phyloP scores from a whole-genome alignment of 371 early-diverging fungal species.

The Mucor irregularis region DNA sequence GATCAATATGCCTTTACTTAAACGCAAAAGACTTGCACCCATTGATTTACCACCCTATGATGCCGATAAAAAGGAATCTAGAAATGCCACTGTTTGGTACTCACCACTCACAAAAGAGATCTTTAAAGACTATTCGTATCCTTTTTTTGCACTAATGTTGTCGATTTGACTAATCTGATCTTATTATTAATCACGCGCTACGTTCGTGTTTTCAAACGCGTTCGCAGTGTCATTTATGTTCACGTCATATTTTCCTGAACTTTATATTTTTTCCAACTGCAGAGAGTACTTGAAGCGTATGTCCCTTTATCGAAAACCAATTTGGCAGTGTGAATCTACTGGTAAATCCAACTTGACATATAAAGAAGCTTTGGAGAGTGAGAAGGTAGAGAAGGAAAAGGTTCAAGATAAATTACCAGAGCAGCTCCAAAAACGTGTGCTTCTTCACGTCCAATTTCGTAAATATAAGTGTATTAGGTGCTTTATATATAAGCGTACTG shows the following conservation, averaged over 20 bases:
- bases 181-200: background rate
- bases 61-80: constrained; percentile 39
- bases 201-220: background rate
- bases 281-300: constrained; percentile 77
- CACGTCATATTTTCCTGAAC: constrained; percentile 1
- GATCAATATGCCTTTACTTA: constrained; percentile 57
- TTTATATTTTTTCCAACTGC: constrained; percentile 12
- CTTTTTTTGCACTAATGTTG: constrained; percentile 17
- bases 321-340: constrained; percentile 82
- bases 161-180: background rate
- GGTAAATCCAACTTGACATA: constrained; percentile 78
- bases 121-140: constrained; percentile 81
- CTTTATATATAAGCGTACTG: too few relatives aligned
- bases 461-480: constrained; percentile 10
- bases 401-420: constrained; percentile 67
- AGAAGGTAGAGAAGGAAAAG: constrained; percentile 59
- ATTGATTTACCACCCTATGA: constrained; percentile 49
- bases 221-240: too few relatives aligned
- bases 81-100: constrained; percentile 69
- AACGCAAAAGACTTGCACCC: constrained; percentile 50
- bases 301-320: constrained; percentile 65
- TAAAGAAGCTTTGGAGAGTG: constrained; percentile 76
- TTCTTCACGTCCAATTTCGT: constrained; percentile 74
- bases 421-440: constrained; percentile 61
- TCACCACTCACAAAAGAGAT: constrained; percentile 82